A percentile compares a stretch with the other conserved stretches of the same genome.
Evolutionary conservation across 345 rosid genomes (phyloP).

Genomic region (Pistacia atlantica): DNA sequence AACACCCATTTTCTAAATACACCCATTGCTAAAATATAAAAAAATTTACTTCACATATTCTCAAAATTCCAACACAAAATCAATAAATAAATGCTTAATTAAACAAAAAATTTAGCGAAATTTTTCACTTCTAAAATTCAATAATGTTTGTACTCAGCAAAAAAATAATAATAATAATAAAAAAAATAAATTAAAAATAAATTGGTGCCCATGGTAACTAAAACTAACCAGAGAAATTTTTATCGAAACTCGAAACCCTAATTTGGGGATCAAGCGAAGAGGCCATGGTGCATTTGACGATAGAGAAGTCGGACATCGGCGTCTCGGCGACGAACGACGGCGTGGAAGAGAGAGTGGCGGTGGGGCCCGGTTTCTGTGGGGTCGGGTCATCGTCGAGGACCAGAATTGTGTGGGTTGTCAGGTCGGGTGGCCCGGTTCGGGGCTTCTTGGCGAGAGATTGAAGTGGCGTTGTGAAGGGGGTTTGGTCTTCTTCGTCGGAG

Average conservation of each 20-base stretch:
- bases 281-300: conserved; percentile 39
- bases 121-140: too few species aligned
- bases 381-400: conserved; percentile 63
- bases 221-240: conserved; percentile 40
- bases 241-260: conserved; percentile 30
- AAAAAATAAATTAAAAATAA: too few species aligned
- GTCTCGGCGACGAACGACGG: conserved; percentile 67
- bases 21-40: too few species aligned
- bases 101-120: too few species aligned
- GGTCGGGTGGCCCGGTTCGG: conserved; percentile 28
- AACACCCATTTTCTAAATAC: too few species aligned
- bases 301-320: conserved; percentile 52
- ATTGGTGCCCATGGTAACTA: too few species aligned
- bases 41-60: too few species aligned
- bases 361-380: conserved; percentile 43
- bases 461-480: conserved; percentile 35
- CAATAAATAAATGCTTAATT: too few species aligned
- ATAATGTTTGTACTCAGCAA: too few species aligned
- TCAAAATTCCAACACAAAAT: too few species aligned
- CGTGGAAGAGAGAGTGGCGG: conserved; percentile 30
- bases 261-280: conserved; percentile 18
- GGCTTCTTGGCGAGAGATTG: conserved; percentile 42
- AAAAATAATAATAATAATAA: too few species aligned
- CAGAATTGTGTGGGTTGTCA: conserved; percentile 31
- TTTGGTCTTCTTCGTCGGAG: conserved; percentile 55